Conservation (phyloP, 768 basidiomycete genomes). For the Termitomyces sp. region DNA sequence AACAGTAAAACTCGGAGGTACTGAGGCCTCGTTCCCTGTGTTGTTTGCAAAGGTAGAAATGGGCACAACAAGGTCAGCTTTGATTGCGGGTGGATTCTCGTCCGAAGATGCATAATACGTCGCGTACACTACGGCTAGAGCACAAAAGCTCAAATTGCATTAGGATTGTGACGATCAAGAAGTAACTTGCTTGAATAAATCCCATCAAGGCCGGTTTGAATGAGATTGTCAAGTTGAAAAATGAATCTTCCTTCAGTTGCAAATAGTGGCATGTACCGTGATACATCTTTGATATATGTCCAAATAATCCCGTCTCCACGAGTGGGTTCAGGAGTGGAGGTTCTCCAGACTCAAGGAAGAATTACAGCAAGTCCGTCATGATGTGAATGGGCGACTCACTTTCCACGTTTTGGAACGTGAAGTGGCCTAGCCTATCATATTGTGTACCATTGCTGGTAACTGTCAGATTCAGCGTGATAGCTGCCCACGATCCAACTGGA, state of each 20-base stretch:
- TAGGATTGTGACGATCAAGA: not conserved
- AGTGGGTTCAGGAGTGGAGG: slow-evolving; percentile 75
- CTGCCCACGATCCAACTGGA: slow-evolving; percentile 65
- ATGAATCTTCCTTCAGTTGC: slow-evolving; percentile 63
- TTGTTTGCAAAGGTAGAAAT: slow-evolving; percentile 59
- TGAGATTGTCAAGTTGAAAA: slow-evolving; percentile 66
- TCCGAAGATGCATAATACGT: slow-evolving; percentile 65
- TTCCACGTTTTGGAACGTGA: slow-evolving; percentile 76
- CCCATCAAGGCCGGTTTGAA: slow-evolving; percentile 53
- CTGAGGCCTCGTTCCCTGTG: slow-evolving; percentile 68
- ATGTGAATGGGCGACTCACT: slow-evolving; percentile 35
- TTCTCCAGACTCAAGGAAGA: slow-evolving; percentile 54
- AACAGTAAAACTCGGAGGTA: slow-evolving; percentile 72
- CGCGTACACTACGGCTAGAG: slow-evolving; percentile 56
- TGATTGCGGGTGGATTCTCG: slow-evolving; percentile 49
- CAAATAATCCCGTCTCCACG: slow-evolving; percentile 65
- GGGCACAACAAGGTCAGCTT: slow-evolving; percentile 63
- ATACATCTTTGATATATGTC: slow-evolving; percentile 75
- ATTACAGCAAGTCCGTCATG: not conserved
- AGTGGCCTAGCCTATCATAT: slow-evolving; percentile 65
- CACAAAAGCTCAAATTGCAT: not conserved
- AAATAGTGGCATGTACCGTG: slow-evolving; percentile 68
- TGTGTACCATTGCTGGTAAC: slow-evolving; percentile 76
- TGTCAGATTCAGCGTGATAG: slow-evolving; percentile 70
- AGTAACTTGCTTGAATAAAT: slow-evolving; percentile 56